phyloP scores from a whole-genome alignment of 306 rosid genomes.

The Albizia julibrissin region DNA sequence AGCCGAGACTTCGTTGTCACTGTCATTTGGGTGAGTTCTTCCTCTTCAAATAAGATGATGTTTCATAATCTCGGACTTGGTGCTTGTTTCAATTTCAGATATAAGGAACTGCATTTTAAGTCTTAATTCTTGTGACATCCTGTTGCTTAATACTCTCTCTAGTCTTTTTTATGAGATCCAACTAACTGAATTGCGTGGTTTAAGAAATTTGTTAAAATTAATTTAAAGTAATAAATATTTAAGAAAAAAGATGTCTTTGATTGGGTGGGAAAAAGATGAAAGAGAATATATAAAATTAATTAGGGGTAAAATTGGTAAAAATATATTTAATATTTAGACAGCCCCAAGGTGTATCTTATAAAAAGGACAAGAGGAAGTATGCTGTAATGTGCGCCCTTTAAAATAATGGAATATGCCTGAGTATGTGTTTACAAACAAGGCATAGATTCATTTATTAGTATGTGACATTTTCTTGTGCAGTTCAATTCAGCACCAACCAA shows the following conservation, averaged over 20 bases:
- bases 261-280: too few species aligned
- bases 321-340: too few species aligned
- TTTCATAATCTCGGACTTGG: background rate
- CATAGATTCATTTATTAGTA: background rate
- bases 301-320: too few species aligned
- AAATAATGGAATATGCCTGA: background rate
- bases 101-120: background rate
- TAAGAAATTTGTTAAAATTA: too few species aligned
- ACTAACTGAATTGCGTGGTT: too few species aligned
- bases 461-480: constrained; percentile 38
- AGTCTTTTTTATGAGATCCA: too few species aligned
- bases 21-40: constrained; percentile 68
- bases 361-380: too few species aligned
- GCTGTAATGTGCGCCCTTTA: background rate
- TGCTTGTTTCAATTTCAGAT: background rate
- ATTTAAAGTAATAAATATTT: too few species aligned
- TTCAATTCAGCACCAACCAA: constrained; percentile 66
- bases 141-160: background rate
- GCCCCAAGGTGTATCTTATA: too few species aligned
- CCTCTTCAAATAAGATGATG: background rate
- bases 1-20: constrained; percentile 72
- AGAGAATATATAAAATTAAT: too few species aligned
- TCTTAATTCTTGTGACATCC: background rate
- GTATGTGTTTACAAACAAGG: background rate
- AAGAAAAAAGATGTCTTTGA: too few species aligned